phyloP scores from a whole-genome alignment of 257 asterid genomes.

The Buddleja alternifolia region DNA sequence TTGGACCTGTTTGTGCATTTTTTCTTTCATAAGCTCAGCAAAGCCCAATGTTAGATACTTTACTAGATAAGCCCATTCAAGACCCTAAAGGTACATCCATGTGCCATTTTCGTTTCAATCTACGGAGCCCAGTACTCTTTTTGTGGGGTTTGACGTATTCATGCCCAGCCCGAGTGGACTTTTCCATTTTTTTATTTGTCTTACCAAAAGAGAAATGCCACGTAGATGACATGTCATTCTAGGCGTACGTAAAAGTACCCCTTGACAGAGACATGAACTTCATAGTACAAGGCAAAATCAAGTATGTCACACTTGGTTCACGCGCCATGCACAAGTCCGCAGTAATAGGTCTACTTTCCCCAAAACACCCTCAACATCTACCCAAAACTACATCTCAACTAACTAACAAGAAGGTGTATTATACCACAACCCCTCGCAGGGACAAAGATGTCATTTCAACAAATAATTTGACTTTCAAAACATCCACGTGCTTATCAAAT shows the following conservation, averaged over 20 bases:
- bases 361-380: not conserved
- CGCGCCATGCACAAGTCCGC: not conserved
- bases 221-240: constrained; percentile 19
- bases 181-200: too few relatives aligned
- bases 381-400: not conserved
- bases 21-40: too few relatives aligned
- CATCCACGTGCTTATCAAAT: not conserved
- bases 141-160: too few relatives aligned
- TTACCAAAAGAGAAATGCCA: not conserved
- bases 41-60: too few relatives aligned
- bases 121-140: too few relatives aligned
- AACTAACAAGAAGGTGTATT: not conserved
- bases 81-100: too few relatives aligned
- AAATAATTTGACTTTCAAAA: not conserved
- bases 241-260: not conserved
- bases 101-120: too few relatives aligned
- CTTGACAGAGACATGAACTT: not conserved
- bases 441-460: not conserved
- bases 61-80: too few relatives aligned
- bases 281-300: not conserved
- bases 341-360: not conserved
- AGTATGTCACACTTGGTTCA: constrained; percentile 7
- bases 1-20: too few relatives aligned
- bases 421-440: not conserved
- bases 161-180: too few relatives aligned